These are phyloP conservation scores for Mycena kentingensis DNA, from an alignment of 768 basidiomycete species.

Conservation along the genomic window DNA sequence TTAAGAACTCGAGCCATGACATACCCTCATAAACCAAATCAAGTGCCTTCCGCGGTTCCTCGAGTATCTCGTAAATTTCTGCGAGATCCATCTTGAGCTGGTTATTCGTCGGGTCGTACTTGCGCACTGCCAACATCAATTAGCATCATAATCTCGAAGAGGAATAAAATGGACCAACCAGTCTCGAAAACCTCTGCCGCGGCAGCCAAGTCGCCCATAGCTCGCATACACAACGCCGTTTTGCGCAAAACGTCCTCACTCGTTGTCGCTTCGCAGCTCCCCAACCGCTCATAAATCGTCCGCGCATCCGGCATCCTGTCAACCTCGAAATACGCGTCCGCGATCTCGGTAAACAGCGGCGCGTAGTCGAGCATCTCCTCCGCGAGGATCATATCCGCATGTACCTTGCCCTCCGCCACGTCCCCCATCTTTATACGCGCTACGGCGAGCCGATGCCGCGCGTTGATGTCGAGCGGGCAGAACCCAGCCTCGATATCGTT, in stretches of 20 bases:
- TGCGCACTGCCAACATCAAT: slow-evolving; percentile 53
- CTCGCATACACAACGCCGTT: slow-evolving; percentile 80
- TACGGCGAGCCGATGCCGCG: slow-evolving; percentile 82
- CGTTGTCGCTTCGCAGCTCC: slow-evolving; percentile 77
- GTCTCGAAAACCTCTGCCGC: slow-evolving; percentile 85
- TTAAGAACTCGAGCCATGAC: not conserved
- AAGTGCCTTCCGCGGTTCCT: slow-evolving; percentile 78
- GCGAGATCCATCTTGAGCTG: slow-evolving; percentile 91
- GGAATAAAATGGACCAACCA: slow-evolving; percentile 46
- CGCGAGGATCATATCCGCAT: slow-evolving; percentile 69
- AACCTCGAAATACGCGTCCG: slow-evolving; percentile 78
- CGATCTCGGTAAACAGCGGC: slow-evolving; percentile 79
- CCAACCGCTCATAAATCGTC: slow-evolving; percentile 77
- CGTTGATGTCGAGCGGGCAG: slow-evolving; percentile 70
- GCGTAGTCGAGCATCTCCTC: slow-evolving; percentile 80
- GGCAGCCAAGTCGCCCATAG: slow-evolving; percentile 71
- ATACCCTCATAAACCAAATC: slow-evolving; percentile 83
- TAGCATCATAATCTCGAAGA: not conserved
- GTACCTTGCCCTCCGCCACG: slow-evolving; percentile 80
- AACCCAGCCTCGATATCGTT: slow-evolving; percentile 55
- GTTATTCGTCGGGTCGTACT: slow-evolving; percentile 71
- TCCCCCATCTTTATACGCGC: slow-evolving; percentile 82
- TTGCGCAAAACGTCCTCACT: slow-evolving; percentile 70
- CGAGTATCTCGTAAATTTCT: slow-evolving; percentile 83
- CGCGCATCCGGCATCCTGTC: slow-evolving; percentile 78